Conservation (phyloP, 106 monocot genomes). For the Dendrobium officinale region DNA sequence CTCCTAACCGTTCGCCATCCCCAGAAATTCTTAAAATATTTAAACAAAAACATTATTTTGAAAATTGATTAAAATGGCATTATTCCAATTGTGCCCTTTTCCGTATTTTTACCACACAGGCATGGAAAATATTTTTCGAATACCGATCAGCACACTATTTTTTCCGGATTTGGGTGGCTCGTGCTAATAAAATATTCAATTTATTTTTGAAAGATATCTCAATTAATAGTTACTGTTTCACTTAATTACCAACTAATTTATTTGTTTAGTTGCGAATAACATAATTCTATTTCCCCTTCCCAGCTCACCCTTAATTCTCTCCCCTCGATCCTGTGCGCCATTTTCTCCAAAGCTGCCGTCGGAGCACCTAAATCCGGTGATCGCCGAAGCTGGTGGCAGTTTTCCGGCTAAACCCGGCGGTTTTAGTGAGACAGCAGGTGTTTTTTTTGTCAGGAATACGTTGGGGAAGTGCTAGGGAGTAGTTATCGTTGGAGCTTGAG, state of each 20-base stretch:
- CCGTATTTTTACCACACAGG: background rate
- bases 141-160: constrained; percentile 9
- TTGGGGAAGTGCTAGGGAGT: background rate
- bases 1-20: background rate
- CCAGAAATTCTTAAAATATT: background rate
- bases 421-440: background rate
- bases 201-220: background rate
- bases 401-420: constrained; percentile 6
- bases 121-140: background rate
- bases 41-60: background rate
- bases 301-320: background rate
- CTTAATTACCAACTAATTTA: background rate
- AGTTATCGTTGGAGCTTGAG: background rate
- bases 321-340: background rate
- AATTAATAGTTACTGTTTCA: constrained; percentile 1
- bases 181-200: constrained; percentile 15
- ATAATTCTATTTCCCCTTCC: background rate
- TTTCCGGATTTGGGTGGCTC: constrained; percentile 10
- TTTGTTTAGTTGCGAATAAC: background rate
- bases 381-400: background rate
- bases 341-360: background rate
- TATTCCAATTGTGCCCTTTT: too few relatives aligned
- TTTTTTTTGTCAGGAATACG: background rate
- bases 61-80: background rate
- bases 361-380: background rate